Evolutionary conservation across 345 rosid genomes (phyloP).

Genomic region (Pistacia integerrima): DNA sequence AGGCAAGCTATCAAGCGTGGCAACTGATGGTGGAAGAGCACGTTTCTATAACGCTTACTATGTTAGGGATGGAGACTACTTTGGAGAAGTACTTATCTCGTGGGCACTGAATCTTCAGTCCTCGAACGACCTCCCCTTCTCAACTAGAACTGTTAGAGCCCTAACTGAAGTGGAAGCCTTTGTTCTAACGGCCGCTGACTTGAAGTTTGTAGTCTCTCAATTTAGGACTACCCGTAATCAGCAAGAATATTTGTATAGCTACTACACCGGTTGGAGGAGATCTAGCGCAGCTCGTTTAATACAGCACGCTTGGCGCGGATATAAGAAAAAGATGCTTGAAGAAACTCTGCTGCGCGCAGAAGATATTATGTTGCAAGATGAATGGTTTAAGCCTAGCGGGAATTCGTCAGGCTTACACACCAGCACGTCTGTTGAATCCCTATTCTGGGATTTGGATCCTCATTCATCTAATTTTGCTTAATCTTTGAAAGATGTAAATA

Average conservation of each 20-base stretch:
- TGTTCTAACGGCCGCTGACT: slow-evolving; percentile 45
- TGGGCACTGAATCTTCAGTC: slow-evolving; percentile 81
- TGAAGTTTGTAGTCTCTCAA: slow-evolving; percentile 49
- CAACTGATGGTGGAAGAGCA: too few relatives aligned
- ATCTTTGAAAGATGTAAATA: too few relatives aligned
- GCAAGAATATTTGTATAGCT: slow-evolving; percentile 43
- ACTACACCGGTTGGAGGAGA: slow-evolving; percentile 51
- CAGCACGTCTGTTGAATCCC: too few relatives aligned
- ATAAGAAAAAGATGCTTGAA: background rate
- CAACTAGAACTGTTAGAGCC: slow-evolving; percentile 48
- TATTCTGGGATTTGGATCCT: too few relatives aligned
- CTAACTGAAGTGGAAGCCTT: slow-evolving; percentile 45
- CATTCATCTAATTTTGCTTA: too few relatives aligned
- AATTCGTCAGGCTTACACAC: slow-evolving; percentile 33
- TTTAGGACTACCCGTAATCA: slow-evolving; percentile 47
- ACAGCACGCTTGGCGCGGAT: background rate
- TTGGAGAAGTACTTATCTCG: slow-evolving; percentile 79
- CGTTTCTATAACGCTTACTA: too few relatives aligned
- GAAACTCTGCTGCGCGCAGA: background rate
- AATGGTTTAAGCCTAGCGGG: slow-evolving; percentile 34
- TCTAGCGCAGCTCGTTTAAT: slow-evolving; percentile 10
- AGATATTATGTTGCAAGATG: slow-evolving; percentile 20
- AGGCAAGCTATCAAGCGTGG: background rate
- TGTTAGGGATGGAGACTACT: slow-evolving; percentile 56
- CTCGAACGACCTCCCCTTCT: slow-evolving; percentile 28